Percentiles rank a stretch among this genome's conserved stretches.
Evolutionary conservation across 176 grass and related monocot genomes (phyloP).

Genomic region (Aegilops sharonensis): DNA sequence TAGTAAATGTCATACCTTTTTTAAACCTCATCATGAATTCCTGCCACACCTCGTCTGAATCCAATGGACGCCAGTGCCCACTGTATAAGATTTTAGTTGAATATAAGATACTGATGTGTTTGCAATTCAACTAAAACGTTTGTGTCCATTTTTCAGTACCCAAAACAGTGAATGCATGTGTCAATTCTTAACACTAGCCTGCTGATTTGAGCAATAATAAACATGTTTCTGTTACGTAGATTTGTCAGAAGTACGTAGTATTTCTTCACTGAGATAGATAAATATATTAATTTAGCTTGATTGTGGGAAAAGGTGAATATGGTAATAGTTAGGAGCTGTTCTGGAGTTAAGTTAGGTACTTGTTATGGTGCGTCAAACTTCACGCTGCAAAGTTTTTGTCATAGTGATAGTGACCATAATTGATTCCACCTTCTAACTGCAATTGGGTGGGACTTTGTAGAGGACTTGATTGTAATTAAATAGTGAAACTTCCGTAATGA

Average conservation of each 20-base stretch:
- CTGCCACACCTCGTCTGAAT: neutral
- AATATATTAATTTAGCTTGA: neutral
- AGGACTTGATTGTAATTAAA: neutral
- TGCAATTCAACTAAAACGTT: neutral
- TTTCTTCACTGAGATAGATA: neutral
- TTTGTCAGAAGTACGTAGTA: neutral
- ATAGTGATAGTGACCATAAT: neutral
- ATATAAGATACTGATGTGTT: neutral
- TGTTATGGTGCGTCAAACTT: neutral
- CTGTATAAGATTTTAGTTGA: neutral
- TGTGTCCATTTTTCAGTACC: neutral
- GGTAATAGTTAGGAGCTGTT: slow-evolving; percentile 2
- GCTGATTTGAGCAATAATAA: neutral
- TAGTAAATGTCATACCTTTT: neutral
- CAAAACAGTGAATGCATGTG: neutral
- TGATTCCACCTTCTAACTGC: neutral
- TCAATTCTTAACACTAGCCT: neutral
- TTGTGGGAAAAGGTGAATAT: neutral
- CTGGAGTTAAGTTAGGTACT: slow-evolving; percentile 1
- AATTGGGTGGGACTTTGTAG: neutral
- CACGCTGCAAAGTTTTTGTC: neutral
- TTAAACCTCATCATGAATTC: neutral
- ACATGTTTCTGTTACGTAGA: neutral
- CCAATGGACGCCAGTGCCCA: neutral
- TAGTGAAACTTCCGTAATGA: neutral